Evolutionary conservation across 1,139 yeast genomes (phyloP).

Genomic region (Zygoascus hellenicus): DNA sequence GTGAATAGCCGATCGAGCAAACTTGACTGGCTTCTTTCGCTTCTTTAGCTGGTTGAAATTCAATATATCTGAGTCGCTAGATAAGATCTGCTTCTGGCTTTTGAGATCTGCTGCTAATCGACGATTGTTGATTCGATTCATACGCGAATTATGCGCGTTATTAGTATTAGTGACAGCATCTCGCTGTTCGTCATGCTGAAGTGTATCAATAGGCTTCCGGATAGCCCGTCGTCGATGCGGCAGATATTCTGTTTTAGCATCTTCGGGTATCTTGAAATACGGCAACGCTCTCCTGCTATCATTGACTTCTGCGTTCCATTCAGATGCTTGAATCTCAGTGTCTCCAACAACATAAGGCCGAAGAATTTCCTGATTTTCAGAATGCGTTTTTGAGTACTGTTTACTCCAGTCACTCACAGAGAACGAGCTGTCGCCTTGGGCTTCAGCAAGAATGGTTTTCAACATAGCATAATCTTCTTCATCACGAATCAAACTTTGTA

Average conservation of each 20-base stretch:
- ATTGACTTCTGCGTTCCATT: slow-evolving; percentile 12
- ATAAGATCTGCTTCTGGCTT: slow-evolving; percentile 70
- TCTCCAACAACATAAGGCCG: slow-evolving; percentile 16
- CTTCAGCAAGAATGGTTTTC: slow-evolving; percentile 39
- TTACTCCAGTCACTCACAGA: slow-evolving; percentile 63
- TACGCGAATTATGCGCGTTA: slow-evolving; percentile 59
- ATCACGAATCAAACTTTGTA: slow-evolving; percentile 59
- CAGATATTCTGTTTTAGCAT: slow-evolving; percentile 65
- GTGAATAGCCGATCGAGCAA: slow-evolving; percentile 94
- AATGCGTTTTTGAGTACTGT: slow-evolving; percentile 42
- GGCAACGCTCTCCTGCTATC: slow-evolving; percentile 71
- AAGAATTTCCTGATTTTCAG: slow-evolving; percentile 16
- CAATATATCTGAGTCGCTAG: slow-evolving; percentile 74
- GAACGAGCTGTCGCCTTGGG: slow-evolving; percentile 32
- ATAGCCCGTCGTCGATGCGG: slow-evolving; percentile 63
- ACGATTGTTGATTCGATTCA: slow-evolving; percentile 82
- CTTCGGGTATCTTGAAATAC: slow-evolving; percentile 65
- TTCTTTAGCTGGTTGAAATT: slow-evolving; percentile 76
- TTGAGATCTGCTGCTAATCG: slow-evolving; percentile 87
- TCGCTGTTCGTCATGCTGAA: slow-evolving; percentile 35
- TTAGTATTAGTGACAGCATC: slow-evolving; percentile 22
- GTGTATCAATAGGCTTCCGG: slow-evolving; percentile 36
- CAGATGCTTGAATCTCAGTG: slow-evolving; percentile 18
- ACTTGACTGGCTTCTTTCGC: slow-evolving; percentile 88
- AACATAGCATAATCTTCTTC: slow-evolving; percentile 64